Evolutionary conservation across 805 yeast species (phyloP).

Genomic region (Zygotorulaspora danielsina): DNA sequence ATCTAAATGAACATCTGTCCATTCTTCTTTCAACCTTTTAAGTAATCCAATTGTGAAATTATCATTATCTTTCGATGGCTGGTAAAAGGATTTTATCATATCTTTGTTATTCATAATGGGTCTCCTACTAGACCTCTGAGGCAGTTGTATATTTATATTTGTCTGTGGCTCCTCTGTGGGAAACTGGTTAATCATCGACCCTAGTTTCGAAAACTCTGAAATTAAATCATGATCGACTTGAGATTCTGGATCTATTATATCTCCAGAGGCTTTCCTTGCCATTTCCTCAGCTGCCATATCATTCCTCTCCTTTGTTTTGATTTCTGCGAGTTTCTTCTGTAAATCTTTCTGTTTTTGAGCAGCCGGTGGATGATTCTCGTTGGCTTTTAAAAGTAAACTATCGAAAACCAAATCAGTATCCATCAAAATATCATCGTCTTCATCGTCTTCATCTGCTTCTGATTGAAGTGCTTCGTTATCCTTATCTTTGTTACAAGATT

Average conservation of each 20-base stretch:
- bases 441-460: constrained; percentile 13
- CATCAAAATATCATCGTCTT: constrained; percentile 22
- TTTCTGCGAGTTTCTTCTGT: constrained; percentile 11
- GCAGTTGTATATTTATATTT: constrained; percentile 10
- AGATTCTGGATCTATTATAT: constrained; percentile 5
- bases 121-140: constrained; percentile 29
- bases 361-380: constrained; percentile 11
- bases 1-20: constrained; percentile 25
- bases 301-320: not conserved
- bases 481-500: not conserved
- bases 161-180: constrained; percentile 1
- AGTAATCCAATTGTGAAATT: constrained; percentile 12
- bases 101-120: constrained; percentile 23
- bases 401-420: constrained; percentile 33
- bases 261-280: not conserved
- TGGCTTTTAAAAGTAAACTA: constrained; percentile 25
- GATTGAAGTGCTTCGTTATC: not conserved
- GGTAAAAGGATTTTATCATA: constrained; percentile 22
- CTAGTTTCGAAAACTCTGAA: constrained; percentile 23
- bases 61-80: constrained; percentile 7
- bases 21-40: constrained; percentile 21
- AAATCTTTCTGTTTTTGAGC: constrained; percentile 14
- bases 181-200: constrained; percentile 17
- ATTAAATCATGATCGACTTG: constrained; percentile 21
- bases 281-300: not conserved